Conservation (phyloP, 352 stramenopile species). For the Phytophthora citricola region DNA sequence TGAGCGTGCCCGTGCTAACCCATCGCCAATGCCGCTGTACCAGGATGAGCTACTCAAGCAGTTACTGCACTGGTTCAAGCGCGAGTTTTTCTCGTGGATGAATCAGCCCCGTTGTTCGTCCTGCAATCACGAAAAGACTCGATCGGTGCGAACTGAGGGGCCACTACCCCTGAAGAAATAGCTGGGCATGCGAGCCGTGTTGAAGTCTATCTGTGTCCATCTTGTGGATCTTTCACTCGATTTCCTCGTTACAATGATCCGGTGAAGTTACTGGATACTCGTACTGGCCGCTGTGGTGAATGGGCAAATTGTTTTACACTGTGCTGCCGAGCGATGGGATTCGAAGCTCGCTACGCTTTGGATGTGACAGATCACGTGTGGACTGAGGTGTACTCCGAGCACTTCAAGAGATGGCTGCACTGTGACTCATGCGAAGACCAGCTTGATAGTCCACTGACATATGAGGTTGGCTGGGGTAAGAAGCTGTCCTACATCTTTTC, state of each 20-base stretch:
- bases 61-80: slow-evolving; percentile 90
- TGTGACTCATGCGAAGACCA: slow-evolving; percentile 95
- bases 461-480: slow-evolving; percentile 96
- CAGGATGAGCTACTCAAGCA: slow-evolving; percentile 80
- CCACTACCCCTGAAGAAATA: slow-evolving; percentile 65
- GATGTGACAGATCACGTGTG: slow-evolving; percentile 97
- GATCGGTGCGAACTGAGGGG: slow-evolving; percentile 45
- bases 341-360: slow-evolving; percentile 92
- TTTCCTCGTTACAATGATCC: slow-evolving; percentile 94
- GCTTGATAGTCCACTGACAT: slow-evolving; percentile 93
- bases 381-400: slow-evolving; percentile 91
- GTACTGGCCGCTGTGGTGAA: slow-evolving; percentile 90
- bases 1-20: slow-evolving; percentile 65
- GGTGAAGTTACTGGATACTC: slow-evolving; percentile 84
- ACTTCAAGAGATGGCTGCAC: slow-evolving; percentile 91
- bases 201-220: slow-evolving; percentile 88
- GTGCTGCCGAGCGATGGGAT: slow-evolving; percentile 89
- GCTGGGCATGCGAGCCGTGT: slow-evolving; percentile 73
- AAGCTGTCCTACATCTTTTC: slow-evolving; percentile 94
- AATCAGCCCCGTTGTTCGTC: slow-evolving; percentile 75
- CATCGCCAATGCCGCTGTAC: slow-evolving; percentile 50
- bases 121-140: slow-evolving; percentile 65
- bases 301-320: slow-evolving; percentile 95
- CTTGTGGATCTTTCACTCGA: slow-evolving; percentile 59
- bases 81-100: slow-evolving; percentile 92